Evolutionary conservation across 495 filamentous ascomycete genomes (phyloP).

Genomic region (Cenococcum geophilum): DNA sequence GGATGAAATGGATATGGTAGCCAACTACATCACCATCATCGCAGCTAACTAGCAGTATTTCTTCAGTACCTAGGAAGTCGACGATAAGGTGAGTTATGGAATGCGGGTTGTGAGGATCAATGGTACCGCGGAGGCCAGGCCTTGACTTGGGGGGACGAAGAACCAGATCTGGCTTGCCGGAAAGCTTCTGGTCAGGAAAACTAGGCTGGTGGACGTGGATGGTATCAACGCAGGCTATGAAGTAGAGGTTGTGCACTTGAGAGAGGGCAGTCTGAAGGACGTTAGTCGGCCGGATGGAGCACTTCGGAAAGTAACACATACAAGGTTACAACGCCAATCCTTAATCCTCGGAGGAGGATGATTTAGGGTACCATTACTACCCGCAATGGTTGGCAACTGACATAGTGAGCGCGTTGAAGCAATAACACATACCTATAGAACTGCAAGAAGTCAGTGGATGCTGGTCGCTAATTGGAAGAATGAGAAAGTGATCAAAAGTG

Average conservation of each 20-base stretch:
- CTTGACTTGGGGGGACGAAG: slow-evolving; percentile 56
- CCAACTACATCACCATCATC: slow-evolving; percentile 88
- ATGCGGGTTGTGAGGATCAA: slow-evolving; percentile 57
- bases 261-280: slow-evolving; percentile 23
- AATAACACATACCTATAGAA: too few species aligned
- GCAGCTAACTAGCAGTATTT: slow-evolving; percentile 67
- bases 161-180: slow-evolving; percentile 55
- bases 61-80: slow-evolving; percentile 71
- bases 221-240: slow-evolving; percentile 63
- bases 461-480: too few species aligned
- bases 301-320: not conserved
- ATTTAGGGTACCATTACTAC: too few species aligned
- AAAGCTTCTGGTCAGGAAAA: slow-evolving; percentile 58
- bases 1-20: slow-evolving; percentile 61
- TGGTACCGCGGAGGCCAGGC: slow-evolving; percentile 38
- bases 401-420: too few species aligned
- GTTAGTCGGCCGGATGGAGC: not conserved
- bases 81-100: slow-evolving; percentile 72
- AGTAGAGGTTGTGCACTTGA: slow-evolving; percentile 57
- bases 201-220: slow-evolving; percentile 71
- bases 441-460: too few species aligned
- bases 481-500: too few species aligned
- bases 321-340: not conserved
- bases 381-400: too few species aligned
- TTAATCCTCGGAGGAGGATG: not conserved